phyloP scores from a whole-genome alignment of 2,329 filamentous ascomycete genomes.

The Sporothrix dimorphospora region DNA sequence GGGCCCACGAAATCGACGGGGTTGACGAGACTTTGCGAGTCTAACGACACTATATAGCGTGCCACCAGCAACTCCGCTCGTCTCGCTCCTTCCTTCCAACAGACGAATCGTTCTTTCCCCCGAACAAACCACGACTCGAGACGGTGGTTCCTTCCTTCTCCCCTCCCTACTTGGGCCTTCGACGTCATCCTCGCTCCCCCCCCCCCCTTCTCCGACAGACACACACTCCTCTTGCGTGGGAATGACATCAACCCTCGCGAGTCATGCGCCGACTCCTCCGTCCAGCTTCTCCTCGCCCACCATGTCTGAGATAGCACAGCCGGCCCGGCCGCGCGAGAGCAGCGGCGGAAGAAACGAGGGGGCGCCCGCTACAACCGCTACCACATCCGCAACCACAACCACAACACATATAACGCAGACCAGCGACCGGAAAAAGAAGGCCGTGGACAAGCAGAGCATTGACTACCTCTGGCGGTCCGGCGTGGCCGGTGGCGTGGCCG shows the following conservation, averaged over 20 bases:
- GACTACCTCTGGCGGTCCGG: conserved; percentile 85
- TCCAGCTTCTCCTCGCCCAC: conserved; percentile 39
- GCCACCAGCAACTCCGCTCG: conserved; percentile 18
- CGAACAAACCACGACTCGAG: not conserved
- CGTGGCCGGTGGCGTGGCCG: conserved; percentile 85
- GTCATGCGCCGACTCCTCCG: conserved; percentile 50
- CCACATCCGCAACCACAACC: not conserved
- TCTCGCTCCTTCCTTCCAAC: not conserved
- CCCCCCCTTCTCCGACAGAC: not conserved
- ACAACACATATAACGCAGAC: conserved; percentile 45
- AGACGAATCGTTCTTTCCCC: conserved; percentile 7
- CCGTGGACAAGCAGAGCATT: conserved; percentile 68
- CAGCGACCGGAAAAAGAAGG: conserved; percentile 48
- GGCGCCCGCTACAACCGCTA: not conserved
- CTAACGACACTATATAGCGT: conserved; percentile 25
- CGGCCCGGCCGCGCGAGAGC: conserved; percentile 46
- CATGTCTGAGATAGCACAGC: conserved; percentile 55
- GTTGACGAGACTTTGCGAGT: conserved; percentile 1
- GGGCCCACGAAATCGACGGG: conserved; percentile 9
- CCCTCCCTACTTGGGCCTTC: not conserved
- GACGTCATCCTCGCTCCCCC: not conserved
- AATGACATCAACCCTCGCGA: conserved; percentile 60
- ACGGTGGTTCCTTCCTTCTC: conserved; percentile 8
- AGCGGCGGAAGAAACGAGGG: conserved; percentile 26
- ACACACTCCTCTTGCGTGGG: conserved; percentile 39